Conservation (phyloP, 495 filamentous ascomycete species). For the Neurospora africana region DNA sequence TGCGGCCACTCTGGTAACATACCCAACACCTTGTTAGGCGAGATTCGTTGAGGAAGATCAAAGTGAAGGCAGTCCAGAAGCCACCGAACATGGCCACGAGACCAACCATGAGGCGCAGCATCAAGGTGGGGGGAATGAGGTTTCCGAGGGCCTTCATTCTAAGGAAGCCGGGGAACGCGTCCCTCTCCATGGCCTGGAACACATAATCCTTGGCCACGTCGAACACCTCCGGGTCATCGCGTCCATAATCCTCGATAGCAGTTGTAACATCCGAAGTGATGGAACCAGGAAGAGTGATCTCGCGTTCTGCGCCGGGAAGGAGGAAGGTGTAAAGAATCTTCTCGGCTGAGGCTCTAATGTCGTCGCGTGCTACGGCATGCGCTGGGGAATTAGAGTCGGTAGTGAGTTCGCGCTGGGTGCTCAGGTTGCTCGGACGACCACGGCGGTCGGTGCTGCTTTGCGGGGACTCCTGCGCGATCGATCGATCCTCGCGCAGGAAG, state of each 20-base stretch:
- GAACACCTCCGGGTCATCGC: conserved; percentile 95
- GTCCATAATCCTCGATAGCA: conserved; percentile 74
- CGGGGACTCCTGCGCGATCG: conserved; percentile 48
- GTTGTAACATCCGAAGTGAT: conserved; percentile 73
- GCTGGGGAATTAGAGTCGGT: conserved; percentile 66
- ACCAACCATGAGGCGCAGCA: conserved; percentile 76
- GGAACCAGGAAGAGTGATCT: conserved; percentile 81
- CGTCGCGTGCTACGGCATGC: conserved; percentile 72
- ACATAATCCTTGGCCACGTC: conserved; percentile 97
- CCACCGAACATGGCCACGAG: conserved; percentile 77
- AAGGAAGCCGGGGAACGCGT: conserved; percentile 94
- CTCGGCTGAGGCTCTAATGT: conserved; percentile 87
- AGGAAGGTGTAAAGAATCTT: conserved; percentile 96
- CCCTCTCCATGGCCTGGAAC: conserved; percentile 98
- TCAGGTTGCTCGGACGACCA: conserved; percentile 56
- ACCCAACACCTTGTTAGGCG: conserved; percentile 73
- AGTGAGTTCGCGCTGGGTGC: conserved; percentile 42
- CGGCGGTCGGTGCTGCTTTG: conserved; percentile 55
- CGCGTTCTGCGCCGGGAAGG: conserved; percentile 82
- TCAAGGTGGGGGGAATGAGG: conserved; percentile 75
- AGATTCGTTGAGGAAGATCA: conserved; percentile 78
- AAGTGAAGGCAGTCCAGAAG: conserved; percentile 87
- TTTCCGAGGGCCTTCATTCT: conserved; percentile 91
- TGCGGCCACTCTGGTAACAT: conserved; percentile 24
- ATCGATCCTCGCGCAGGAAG: conserved; percentile 71